These are phyloP conservation scores for Tetrapisispora nanseiensis DNA, from an alignment of 805 yeast genomes.

Conservation along the genomic window DNA sequence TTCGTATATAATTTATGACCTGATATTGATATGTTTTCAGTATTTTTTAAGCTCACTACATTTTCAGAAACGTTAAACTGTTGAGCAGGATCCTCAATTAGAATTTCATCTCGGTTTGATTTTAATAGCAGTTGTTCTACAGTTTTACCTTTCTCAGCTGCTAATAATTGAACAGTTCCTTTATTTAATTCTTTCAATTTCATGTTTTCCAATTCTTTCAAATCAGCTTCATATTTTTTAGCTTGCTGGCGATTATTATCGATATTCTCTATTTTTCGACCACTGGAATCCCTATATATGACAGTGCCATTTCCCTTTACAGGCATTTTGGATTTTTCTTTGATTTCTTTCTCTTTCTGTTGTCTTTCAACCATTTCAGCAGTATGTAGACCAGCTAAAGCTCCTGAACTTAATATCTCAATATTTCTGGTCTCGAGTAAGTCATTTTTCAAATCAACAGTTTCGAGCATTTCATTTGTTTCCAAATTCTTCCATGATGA, in stretches of 20 bases:
- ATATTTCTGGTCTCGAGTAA: not conserved
- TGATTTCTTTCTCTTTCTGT: slow-evolving; percentile 25
- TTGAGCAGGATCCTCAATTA: slow-evolving; percentile 1
- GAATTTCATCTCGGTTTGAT: not conserved
- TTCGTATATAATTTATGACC: slow-evolving; percentile 48
- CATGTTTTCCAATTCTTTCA: slow-evolving; percentile 22
- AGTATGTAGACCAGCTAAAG: slow-evolving; percentile 39
- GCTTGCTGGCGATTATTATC: slow-evolving; percentile 10
- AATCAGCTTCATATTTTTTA: slow-evolving; percentile 21
- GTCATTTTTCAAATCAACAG: not conserved
- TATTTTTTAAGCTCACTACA: too few species aligned
- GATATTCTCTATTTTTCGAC: slow-evolving; percentile 37
- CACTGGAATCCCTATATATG: slow-evolving; percentile 52
- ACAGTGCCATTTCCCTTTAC: slow-evolving; percentile 26
- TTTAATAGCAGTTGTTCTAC: not conserved
- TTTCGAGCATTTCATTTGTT: slow-evolving; percentile 14
- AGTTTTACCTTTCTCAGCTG: slow-evolving; percentile 9
- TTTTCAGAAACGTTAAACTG: not conserved
- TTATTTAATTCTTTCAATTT: slow-evolving; percentile 32
- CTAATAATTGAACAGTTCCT: slow-evolving; percentile 28
- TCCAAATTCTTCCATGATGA: slow-evolving; percentile 23
- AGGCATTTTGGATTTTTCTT: slow-evolving; percentile 10
- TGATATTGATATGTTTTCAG: slow-evolving; percentile 3
- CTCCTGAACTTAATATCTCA: slow-evolving; percentile 24
- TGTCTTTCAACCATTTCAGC: slow-evolving; percentile 35